Evolutionary conservation across 2,329 filamentous ascomycete species (phyloP).

Genomic region (Dactylonectria macrodidyma): DNA sequence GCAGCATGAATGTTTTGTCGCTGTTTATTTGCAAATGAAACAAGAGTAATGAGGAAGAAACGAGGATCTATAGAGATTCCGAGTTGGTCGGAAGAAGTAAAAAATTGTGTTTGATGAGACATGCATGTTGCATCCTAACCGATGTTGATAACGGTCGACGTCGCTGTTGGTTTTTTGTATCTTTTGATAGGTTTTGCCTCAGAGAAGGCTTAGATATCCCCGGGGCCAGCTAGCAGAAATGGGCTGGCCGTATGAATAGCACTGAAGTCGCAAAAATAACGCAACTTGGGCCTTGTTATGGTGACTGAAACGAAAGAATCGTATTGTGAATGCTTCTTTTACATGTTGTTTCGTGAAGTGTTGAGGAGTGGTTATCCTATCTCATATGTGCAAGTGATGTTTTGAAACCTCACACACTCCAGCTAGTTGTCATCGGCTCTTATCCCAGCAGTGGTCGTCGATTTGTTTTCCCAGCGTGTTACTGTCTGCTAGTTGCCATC

Average conservation of each 20-base stretch:
- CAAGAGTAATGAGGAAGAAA: slow-evolving; percentile 9
- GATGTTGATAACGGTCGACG: slow-evolving; percentile 31
- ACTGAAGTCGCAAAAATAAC: slow-evolving; percentile 27
- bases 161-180: slow-evolving; percentile 29
- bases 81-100: background rate
- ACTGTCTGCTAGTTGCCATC: too few relatives aligned
- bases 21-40: slow-evolving; percentile 10
- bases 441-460: too few relatives aligned
- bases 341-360: too few relatives aligned
- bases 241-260: slow-evolving; percentile 13
- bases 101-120: slow-evolving; percentile 8
- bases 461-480: too few relatives aligned
- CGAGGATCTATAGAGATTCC: background rate
- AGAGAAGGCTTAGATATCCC: slow-evolving; percentile 44
- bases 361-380: too few relatives aligned
- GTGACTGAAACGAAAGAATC: background rate
- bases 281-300: slow-evolving; percentile 1
- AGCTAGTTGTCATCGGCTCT: too few relatives aligned
- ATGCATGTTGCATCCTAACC: slow-evolving; percentile 21
- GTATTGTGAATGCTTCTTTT: background rate
- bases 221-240: slow-evolving; percentile 11
- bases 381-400: too few relatives aligned
- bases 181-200: slow-evolving; percentile 35
- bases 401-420: too few relatives aligned
- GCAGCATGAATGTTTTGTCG: slow-evolving; percentile 26